Base-by-base conservation (phyloP, 106 monocot species). In the Phalaenopsis aphrodite region DNA sequence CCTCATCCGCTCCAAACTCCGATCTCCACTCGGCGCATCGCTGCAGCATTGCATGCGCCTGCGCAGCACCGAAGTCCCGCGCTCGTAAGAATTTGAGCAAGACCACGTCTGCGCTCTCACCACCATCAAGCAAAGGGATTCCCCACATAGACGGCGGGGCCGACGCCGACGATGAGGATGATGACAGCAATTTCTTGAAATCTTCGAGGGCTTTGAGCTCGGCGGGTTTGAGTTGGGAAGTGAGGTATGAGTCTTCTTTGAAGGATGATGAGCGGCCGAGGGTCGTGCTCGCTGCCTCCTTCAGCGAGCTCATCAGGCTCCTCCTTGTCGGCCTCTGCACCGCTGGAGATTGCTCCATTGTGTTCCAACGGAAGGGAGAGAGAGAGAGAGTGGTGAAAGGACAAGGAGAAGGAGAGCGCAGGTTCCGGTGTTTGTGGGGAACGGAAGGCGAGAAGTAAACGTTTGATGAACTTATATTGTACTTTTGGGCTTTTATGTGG, bases 161-260 rank as follows among this genome's bases (percentile, higher is more conserved):
- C 23, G 46, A 56, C 41, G 87, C 16, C 24, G 80, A 71, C 19
- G 83, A 41, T 10, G 85, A 67, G 39, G 80, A 71, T 15, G 83
- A 41, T 10, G 85, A 67, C 18, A 90, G 83, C 21, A 81, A 57
- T 9, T 66, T 79, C 55, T 85, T 87, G 12, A 90, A 83, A 12
- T 90, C 90, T 17, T 85, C 80, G 6, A 90, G 85, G n/a, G 90
- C 71, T 45, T 83, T 77, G 61, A 81, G 83, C 84, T 85, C 86
- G 3, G 78, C 56, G 1, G 83, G 79, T 76, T 82, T 90, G 58
- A 95, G 92, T 9, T 61, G 23, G 42, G 84, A 69, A 24, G 75
- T 43, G 38, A 86, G 49, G 87, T 94, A 94, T 23, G 89, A 82
- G 85, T 94, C 94, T 65, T 94, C 94, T 23, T 90, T 87, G 91